phyloP scores from a whole-genome alignment of 129 eudicot species.

The Escallonia herrerae region DNA sequence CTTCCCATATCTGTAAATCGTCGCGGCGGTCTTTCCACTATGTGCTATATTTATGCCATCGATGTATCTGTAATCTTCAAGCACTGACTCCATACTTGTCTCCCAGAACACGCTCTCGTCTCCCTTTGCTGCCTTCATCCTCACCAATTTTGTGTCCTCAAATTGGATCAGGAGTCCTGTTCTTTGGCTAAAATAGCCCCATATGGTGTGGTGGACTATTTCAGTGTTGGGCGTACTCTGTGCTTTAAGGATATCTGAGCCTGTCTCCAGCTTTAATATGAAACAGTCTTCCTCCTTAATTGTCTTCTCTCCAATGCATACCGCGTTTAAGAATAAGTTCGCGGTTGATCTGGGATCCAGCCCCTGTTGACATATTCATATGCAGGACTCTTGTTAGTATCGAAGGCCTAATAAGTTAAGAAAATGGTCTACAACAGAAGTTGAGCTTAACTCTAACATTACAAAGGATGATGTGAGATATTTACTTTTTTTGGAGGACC shows the following conservation, averaged over 20 bases:
- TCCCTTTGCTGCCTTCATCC: conserved; percentile 41
- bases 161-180: conserved; percentile 74
- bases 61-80: conserved; percentile 47
- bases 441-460: no score
- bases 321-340: conserved; percentile 57
- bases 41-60: conserved; percentile 70
- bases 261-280: conserved; percentile 51
- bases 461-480: no score
- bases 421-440: no score
- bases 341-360: conserved; percentile 72
- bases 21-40: conserved; percentile 45
- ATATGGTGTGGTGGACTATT: conserved; percentile 55
- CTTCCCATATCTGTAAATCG: conserved; percentile 56
- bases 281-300: conserved; percentile 58
- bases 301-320: conserved; percentile 62
- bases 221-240: conserved; percentile 68
- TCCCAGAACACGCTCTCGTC: conserved; percentile 51
- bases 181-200: conserved; percentile 76
- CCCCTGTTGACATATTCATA: conserved; percentile 33
- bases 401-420: no score
- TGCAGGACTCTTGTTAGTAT: no score
- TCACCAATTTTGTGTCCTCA: conserved; percentile 70
- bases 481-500: no score
- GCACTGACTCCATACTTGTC: conserved; percentile 60
- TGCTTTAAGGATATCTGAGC: conserved; percentile 42